Evolutionary conservation across 352 stramenopile genomes (phyloP), one percentile per base, ranked within the genome.

Genomic region (Pythium monospermum): DNA sequence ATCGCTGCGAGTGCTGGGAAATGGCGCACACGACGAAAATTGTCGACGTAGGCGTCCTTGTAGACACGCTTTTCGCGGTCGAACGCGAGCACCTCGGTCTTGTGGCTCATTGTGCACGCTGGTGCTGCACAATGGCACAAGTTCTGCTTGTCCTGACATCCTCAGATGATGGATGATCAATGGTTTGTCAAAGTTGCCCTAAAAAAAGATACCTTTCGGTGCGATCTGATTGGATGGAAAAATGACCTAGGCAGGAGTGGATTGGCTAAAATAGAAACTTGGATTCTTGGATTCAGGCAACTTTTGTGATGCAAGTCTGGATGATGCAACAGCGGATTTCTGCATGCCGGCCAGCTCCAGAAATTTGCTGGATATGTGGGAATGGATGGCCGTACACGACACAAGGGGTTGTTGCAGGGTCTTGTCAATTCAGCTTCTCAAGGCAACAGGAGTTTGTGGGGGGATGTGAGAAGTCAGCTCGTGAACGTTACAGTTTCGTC

Each of bases 1-100:
- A 85, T 76, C 12, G 64, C 63, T 23, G 70, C 71, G 30, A 87
- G 71, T 50, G 74, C 71, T n/a, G 76, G 76, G 61, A 91, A 91
- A 57, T 85, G 67, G 48, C 79, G 76, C 64, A 88, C 71, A 18
- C 74, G 72, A 43, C 74, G 72, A 42, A 87, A 91, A 47, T 83
- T 80, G 40, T 76, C 58, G 25, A 85, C 79, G 44, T 87, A 85
- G 1, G 76, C 76, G 53, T 87, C 72, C 63, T 87, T 88, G 56
- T 85, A 87, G 33, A 83, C 64, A 52, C 75, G 71, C 71, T 85
- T 91, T 50, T 91, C 74, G 61, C 70, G 74, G 60, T 87, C 74
- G 54, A 70, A 86, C 42, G 73, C 72, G 15, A 84, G 50, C 56
- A 75, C 63, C 36, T 78, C 66, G 35, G 67, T 64, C 57, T 76